These are phyloP conservation scores for Blastomyces percursus DNA, from an alignment of 2,329 filamentous ascomycete genomes.

Conservation along the genomic window DNA sequence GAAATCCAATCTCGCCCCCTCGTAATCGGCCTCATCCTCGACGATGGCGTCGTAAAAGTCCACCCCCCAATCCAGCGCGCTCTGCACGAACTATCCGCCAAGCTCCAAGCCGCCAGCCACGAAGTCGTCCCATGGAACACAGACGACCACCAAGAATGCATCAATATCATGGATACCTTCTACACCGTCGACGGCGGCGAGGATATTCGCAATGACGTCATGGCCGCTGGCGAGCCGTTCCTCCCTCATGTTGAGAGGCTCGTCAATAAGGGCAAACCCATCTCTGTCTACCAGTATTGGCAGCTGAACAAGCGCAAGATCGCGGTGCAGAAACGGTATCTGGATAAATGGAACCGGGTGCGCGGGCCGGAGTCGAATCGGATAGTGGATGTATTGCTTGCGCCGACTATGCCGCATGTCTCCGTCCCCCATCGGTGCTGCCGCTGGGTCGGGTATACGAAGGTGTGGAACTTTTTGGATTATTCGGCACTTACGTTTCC, in stretches of 20 bases:
- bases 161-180: conserved; percentile 49
- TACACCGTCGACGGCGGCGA: conserved; percentile 54
- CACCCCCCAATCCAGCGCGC: conserved; percentile 51
- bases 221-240: conserved; percentile 47
- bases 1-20: conserved; percentile 39
- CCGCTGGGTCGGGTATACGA: conserved; percentile 48
- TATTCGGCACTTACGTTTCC: conserved; percentile 50
- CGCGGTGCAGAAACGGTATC: conserved; percentile 44
- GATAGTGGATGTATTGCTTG: conserved; percentile 45
- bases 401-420: conserved; percentile 51
- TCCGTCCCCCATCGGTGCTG: conserved; percentile 38
- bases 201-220: conserved; percentile 48
- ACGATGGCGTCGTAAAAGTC: conserved; percentile 49
- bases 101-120: conserved; percentile 48
- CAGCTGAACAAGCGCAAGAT: conserved; percentile 52
- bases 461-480: conserved; percentile 53
- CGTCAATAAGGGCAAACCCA: conserved; percentile 41
- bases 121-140: conserved; percentile 45
- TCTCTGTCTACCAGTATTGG: conserved; percentile 57
- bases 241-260: conserved; percentile 49
- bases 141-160: conserved; percentile 43
- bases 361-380: conserved; percentile 35
- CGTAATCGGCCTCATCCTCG: conserved; percentile 49
- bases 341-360: conserved; percentile 47
- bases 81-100: conserved; percentile 43